These are phyloP conservation scores for Epichloe baconii DNA, from an alignment of 2,329 filamentous ascomycete species.

Conservation along the genomic window DNA sequence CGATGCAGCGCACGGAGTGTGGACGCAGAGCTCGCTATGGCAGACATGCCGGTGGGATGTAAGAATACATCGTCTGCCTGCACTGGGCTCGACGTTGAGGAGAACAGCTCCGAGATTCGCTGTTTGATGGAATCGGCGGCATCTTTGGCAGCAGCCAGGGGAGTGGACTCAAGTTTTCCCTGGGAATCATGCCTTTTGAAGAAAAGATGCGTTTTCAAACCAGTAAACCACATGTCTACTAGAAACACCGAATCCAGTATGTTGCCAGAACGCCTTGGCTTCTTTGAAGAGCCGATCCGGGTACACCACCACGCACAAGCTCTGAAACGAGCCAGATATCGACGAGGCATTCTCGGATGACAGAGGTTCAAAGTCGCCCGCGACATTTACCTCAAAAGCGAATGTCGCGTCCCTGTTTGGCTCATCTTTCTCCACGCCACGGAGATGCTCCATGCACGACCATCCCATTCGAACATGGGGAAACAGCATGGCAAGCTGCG, in stretches of 20 bases:
- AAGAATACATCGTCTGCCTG: conserved; percentile 30
- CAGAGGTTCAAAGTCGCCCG: not conserved
- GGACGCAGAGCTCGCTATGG: conserved; percentile 22
- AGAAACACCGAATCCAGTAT: conserved; percentile 17
- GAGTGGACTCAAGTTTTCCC: not conserved
- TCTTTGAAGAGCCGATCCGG: conserved; percentile 7
- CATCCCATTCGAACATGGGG: conserved; percentile 1
- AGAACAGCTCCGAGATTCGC: conserved; percentile 11
- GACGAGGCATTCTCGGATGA: not conserved
- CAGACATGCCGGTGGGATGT: conserved; percentile 38
- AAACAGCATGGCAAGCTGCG: conserved; percentile 7
- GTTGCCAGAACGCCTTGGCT: conserved; percentile 18
- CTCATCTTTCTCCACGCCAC: not conserved
- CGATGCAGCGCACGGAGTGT: conserved; percentile 4
- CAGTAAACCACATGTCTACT: conserved; percentile 15
- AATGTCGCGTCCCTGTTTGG: not conserved
- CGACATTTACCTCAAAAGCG: not conserved
- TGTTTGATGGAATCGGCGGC: conserved; percentile 7
- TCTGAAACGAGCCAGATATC: not conserved
- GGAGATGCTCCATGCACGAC: conserved; percentile 11
- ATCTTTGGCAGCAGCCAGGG: conserved; percentile 3
- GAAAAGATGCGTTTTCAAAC: conserved; percentile 12
- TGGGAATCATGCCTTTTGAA: not conserved
- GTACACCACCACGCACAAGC: conserved; percentile 11
- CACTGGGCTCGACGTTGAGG: conserved; percentile 7